Percentiles rank a stretch among this genome's conserved stretches.
Conservation (phyloP, 2,329 filamentous ascomycete species). For the Aspergillus caelatus region DNA sequence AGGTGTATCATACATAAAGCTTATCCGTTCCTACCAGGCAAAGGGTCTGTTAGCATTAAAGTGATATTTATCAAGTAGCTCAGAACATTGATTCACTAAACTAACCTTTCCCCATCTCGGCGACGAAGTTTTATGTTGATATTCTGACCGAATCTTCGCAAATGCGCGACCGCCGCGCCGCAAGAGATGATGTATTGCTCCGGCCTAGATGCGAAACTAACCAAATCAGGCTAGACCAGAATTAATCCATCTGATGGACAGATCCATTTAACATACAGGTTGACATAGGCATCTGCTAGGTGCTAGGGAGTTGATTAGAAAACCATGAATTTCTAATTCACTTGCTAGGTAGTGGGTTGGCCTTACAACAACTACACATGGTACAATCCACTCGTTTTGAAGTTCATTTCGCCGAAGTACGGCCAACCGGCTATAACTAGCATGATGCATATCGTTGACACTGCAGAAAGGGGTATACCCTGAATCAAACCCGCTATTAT, state of each 20-base stretch:
- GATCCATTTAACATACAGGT: no score
- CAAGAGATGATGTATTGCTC: constrained; percentile 22
- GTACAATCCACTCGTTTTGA: not conserved
- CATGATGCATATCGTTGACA: not conserved
- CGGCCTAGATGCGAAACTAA: not conserved
- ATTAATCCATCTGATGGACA: not conserved
- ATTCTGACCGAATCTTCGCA: constrained; percentile 1
- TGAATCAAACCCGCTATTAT: constrained; percentile 1
- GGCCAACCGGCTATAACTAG: not conserved
- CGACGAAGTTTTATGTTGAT: not conserved
- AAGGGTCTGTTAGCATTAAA: not conserved
- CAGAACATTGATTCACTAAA: not conserved
- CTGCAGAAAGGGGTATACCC: constrained; percentile 3
- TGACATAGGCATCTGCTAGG: not conserved
- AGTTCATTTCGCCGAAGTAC: not conserved
- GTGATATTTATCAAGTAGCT: not conserved
- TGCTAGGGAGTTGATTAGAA: not conserved
- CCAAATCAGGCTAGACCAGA: not conserved
- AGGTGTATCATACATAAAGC: constrained; percentile 46
- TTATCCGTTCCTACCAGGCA: constrained; percentile 51
- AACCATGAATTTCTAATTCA: not conserved
- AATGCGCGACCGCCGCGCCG: not conserved
- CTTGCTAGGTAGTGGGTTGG: not conserved
- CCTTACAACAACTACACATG: constrained; percentile 8
- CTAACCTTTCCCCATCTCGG: constrained; percentile 34